Base-by-base conservation (phyloP, 441 rosid genomes). In the Bocquillonia castaneifolia region DNA sequence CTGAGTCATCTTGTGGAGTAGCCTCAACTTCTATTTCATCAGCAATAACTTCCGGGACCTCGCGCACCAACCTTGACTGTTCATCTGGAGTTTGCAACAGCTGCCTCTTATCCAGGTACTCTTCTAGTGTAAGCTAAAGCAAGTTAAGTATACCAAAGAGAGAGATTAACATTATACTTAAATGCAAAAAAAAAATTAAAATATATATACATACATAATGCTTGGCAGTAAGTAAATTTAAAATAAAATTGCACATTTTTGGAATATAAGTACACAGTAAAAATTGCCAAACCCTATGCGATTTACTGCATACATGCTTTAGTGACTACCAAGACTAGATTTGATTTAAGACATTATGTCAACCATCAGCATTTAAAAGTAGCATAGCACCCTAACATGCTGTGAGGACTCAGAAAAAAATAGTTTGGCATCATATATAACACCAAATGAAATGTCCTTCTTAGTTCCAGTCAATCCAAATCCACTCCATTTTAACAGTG, bases 101-200 rank as follows among this genome's bases (percentile, higher is more conserved):
- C 76, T 84, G 75, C 75, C 81, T 85, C 73, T 82, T 89, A 31
- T 91, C 97, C 79, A 93, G 63, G 83, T 89, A 88, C 75, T 89
- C 95, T 5, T 68, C 73, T 64, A 91, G 75, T 65, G 95, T 93
- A 59, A 73, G 75, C 76, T 75, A 71, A 55, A 69, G 64, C 58
- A 58, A 72, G 83, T 93, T 81, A 93, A 91, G 95, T 76, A 83
- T 72, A 61, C 74, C 72, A 72, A 56, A 22, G 18, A 64, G 15
- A 39, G 59, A 50, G 47, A 29, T 52, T 15, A 22, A 50, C 26
- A 50, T 47, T 5, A 40, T 45, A 45, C 10, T 40, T 7, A 40
- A 42, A 42, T 42, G 47, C 22, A 18, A 18, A 6, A 6, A 36
- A 36, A 59, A 20, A 22, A 5, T 3, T 22, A 36, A 0, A 13